These are phyloP conservation scores for Ganoderma resinaceum DNA, from an alignment of 1,284 basidiomycete genomes.

Conservation along the genomic window DNA sequence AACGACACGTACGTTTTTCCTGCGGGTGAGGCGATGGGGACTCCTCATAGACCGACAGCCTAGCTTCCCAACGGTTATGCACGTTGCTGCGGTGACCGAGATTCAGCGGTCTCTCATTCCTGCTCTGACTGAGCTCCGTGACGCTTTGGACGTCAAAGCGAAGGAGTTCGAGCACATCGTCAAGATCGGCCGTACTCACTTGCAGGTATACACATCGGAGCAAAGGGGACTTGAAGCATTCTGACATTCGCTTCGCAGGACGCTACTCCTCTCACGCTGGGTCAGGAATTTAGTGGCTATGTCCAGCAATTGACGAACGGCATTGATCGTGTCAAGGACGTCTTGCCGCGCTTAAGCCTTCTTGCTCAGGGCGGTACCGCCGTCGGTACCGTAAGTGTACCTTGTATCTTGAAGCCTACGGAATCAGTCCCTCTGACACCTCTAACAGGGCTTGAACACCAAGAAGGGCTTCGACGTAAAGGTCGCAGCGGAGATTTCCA, in stretches of 20 bases:
- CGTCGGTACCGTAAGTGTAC: constrained; percentile 86
- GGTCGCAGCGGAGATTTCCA: constrained; percentile 92
- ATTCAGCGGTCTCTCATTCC: constrained; percentile 86
- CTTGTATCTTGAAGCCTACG: constrained; percentile 1
- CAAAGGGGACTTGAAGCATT: neutral
- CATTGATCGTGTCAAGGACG: constrained; percentile 85
- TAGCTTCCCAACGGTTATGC: constrained; percentile 99
- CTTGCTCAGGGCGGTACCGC: constrained; percentile 99
- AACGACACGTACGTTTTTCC: constrained; percentile 87
- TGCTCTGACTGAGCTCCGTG: constrained; percentile 83
- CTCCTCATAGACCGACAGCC: neutral
- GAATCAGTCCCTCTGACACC: neutral
- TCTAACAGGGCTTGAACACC: constrained; percentile 89
- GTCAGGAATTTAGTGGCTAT: constrained; percentile 99
- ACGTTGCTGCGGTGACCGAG: constrained; percentile 95
- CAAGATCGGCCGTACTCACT: constrained; percentile 98
- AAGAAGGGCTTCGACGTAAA: constrained; percentile 96
- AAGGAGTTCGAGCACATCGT: constrained; percentile 90
- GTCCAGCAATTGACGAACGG: constrained; percentile 94
- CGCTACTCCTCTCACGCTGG: constrained; percentile 96
- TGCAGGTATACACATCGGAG: constrained; percentile 63
- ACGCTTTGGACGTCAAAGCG: constrained; percentile 85
- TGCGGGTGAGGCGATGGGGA: neutral
- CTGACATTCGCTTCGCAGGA: constrained; percentile 60
- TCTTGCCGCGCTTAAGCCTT: constrained; percentile 87